Evolutionary conservation across 2,329 filamentous ascomycete genomes (phyloP).

Genomic region (Aspergillus quadricinctus): DNA sequence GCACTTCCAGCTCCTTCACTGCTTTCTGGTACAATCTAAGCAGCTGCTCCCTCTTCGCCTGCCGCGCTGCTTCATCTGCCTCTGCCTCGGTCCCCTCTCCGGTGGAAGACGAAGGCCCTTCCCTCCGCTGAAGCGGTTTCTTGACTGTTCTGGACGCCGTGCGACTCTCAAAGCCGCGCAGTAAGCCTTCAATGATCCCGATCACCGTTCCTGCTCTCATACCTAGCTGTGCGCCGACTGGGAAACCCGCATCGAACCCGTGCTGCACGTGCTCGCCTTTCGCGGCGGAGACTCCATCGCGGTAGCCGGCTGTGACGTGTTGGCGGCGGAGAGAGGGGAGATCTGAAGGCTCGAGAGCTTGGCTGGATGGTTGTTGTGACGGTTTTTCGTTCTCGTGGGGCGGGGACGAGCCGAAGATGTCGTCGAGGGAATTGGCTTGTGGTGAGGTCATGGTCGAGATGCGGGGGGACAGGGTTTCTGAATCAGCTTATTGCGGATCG

Average conservation of each 20-base stretch:
- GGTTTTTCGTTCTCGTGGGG: conserved; percentile 8
- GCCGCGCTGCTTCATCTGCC: conserved; percentile 22
- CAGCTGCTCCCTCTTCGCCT: conserved; percentile 33
- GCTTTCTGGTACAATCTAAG: conserved; percentile 43
- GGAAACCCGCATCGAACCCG: conserved; percentile 89
- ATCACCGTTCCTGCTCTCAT: conserved; percentile 68
- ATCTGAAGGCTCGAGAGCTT: conserved; percentile 55
- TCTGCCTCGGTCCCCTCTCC: not conserved
- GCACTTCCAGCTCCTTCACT: conserved; percentile 55
- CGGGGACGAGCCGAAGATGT: conserved; percentile 41
- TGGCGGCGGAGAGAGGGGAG: conserved; percentile 68
- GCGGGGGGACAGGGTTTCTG: too few relatives aligned
- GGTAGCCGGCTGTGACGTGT: conserved; percentile 82
- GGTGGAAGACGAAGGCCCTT: conserved; percentile 5
- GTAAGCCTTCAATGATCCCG: conserved; percentile 71
- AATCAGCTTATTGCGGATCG: not conserved
- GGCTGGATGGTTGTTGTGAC: not conserved
- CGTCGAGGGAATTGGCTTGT: conserved; percentile 31
- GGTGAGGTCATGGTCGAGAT: conserved; percentile 1
- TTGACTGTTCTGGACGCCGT: conserved; percentile 22
- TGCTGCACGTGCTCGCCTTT: conserved; percentile 75
- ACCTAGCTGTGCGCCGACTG: conserved; percentile 76
- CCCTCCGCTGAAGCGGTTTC: conserved; percentile 19
- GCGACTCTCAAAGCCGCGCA: conserved; percentile 30
- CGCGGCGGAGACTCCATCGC: conserved; percentile 74